These are phyloP conservation scores for Ceratonia siliqua DNA, from an alignment of 306 rosid genomes.

Conservation along the genomic window DNA sequence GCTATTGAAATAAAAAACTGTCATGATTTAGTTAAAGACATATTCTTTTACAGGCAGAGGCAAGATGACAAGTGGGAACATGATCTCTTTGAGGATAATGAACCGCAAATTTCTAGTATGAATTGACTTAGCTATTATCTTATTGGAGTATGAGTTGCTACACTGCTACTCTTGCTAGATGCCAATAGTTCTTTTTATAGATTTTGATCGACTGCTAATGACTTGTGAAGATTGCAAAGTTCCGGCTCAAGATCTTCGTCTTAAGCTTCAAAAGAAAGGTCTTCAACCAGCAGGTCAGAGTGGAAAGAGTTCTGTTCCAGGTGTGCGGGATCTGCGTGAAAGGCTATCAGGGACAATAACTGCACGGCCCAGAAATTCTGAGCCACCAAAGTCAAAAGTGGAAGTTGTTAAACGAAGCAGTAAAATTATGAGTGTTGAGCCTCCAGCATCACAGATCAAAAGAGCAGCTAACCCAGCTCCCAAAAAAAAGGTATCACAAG, in stretches of 20 bases:
- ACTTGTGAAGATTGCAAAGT: conserved; percentile 55
- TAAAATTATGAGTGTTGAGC: conserved; percentile 41
- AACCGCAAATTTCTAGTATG: conserved; percentile 61
- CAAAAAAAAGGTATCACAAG: conserved; percentile 50
- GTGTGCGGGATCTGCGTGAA: conserved; percentile 68
- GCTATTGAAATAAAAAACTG: conserved; percentile 3
- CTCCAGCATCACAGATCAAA: conserved; percentile 42
- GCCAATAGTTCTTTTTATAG: conserved; percentile 31
- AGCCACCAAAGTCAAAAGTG: conserved; percentile 50
- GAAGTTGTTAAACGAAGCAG: conserved; percentile 42
- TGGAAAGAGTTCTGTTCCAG: conserved; percentile 56
- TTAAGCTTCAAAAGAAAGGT: conserved; percentile 76
- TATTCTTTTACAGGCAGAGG: conserved; percentile 61
- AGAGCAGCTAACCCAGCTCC: conserved; percentile 46
- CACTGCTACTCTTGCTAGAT: conserved; percentile 38
- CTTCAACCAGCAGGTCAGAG: conserved; percentile 51
- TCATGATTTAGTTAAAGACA: conserved; percentile 10
- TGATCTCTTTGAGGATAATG: conserved; percentile 63
- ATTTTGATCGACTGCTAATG: conserved; percentile 49
- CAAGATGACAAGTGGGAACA: conserved; percentile 87
- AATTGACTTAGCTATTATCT: conserved; percentile 33
- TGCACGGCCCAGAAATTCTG: conserved; percentile 49
- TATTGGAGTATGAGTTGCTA: conserved; percentile 34
- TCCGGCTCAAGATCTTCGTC: conserved; percentile 70
- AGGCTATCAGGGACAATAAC: conserved; percentile 61